A percentile compares a stretch with the other conserved stretches of the same genome.
phyloP scores from a whole-genome alignment of 495 filamentous ascomycete genomes.

The Margaritispora aquatica region DNA sequence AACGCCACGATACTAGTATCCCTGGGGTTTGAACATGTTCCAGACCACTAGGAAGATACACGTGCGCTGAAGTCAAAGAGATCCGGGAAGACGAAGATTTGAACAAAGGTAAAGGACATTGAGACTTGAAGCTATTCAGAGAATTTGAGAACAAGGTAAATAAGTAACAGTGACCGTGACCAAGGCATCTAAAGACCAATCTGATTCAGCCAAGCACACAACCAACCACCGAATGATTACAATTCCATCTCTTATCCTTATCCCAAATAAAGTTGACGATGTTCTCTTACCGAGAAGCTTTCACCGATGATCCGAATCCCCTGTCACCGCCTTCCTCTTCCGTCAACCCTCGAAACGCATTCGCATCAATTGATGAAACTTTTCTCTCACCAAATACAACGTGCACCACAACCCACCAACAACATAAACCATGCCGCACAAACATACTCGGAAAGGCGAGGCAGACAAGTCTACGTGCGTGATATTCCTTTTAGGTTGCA shows the following conservation, averaged over 20 bases:
- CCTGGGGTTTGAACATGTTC: background rate
- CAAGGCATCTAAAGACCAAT: too few relatives aligned
- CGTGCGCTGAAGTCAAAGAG: background rate
- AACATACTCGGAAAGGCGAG: constrained; percentile 62
- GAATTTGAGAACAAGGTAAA: too few relatives aligned
- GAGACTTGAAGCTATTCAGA: too few relatives aligned
- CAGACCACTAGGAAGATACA: background rate
- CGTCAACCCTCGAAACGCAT: background rate
- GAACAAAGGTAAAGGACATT: background rate
- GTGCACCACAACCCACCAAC: background rate
- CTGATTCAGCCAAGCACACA: too few relatives aligned
- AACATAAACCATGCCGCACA: constrained; percentile 66
- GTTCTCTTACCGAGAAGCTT: background rate
- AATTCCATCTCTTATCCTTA: background rate
- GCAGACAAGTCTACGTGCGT: constrained; percentile 33
- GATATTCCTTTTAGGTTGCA: background rate
- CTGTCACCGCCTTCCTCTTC: background rate
- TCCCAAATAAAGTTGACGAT: background rate
- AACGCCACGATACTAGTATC: background rate
- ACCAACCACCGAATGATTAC: too few relatives aligned
- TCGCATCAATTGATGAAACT: constrained; percentile 1
- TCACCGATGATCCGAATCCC: background rate
- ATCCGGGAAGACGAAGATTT: background rate
- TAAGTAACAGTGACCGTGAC: too few relatives aligned
- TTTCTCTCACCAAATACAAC: background rate